Evolutionary conservation across 768 basidiomycete species (phyloP).

Genomic region (Cystofilobasidium bisporidii): DNA sequence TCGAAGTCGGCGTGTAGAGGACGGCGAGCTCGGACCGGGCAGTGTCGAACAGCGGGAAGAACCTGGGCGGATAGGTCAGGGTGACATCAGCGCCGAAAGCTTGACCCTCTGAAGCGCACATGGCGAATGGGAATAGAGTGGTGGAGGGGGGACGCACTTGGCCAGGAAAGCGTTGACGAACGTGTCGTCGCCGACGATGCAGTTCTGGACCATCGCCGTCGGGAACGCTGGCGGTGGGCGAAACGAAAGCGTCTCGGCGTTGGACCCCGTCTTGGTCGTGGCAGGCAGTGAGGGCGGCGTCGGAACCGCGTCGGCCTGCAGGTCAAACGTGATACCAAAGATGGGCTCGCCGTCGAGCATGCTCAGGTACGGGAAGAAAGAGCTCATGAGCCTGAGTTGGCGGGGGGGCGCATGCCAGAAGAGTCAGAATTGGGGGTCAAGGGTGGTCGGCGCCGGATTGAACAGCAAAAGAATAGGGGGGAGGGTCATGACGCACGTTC

Average conservation of each 20-base stretch:
- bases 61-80: no score
- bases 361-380: slow-evolving; percentile 21
- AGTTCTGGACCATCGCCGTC: slow-evolving; percentile 14
- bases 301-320: slow-evolving; percentile 20
- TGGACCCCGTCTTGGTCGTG: slow-evolving; percentile 9
- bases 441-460: no score
- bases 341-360: slow-evolving; percentile 27
- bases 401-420: background rate
- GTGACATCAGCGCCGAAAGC: no score
- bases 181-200: slow-evolving; percentile 36
- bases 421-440: no score
- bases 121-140: no score
- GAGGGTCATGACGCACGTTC: slow-evolving; percentile 15
- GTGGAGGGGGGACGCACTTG: slow-evolving; percentile 33
- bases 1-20: slow-evolving; percentile 75
- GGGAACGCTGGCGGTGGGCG: slow-evolving; percentile 23
- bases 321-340: slow-evolving; percentile 25
- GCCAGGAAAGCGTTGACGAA: slow-evolving; percentile 66
- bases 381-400: slow-evolving; percentile 24
- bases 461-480: background rate
- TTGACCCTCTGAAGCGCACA: no score
- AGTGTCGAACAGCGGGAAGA: slow-evolving; percentile 73
- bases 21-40: slow-evolving; percentile 58
- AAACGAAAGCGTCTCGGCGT: slow-evolving; percentile 6
- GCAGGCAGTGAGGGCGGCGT: background rate